These are phyloP conservation scores for Dimocarpus longan DNA, from an alignment of 345 rosid genomes.

Conservation along the genomic window DNA sequence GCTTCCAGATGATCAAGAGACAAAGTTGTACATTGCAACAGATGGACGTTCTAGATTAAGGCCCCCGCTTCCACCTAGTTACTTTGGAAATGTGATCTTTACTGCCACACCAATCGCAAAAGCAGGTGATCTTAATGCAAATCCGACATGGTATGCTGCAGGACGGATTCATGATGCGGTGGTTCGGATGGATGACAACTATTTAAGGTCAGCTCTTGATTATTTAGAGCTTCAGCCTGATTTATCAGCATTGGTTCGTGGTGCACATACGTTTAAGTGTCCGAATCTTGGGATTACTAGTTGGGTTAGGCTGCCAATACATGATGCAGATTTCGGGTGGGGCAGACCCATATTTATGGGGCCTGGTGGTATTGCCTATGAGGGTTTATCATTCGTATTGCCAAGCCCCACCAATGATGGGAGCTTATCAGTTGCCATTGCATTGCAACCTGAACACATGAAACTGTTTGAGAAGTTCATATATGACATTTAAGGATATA, in stretches of 20 bases:
- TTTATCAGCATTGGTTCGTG: constrained; percentile 71
- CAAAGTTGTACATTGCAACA: constrained; percentile 83
- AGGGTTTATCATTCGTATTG: constrained; percentile 73
- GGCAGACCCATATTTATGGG: constrained; percentile 94
- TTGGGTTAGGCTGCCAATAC: constrained; percentile 85
- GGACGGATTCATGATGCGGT: constrained; percentile 72
- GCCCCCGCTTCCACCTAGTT: constrained; percentile 83
- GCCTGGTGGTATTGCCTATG: constrained; percentile 83
- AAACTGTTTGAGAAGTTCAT: constrained; percentile 67
- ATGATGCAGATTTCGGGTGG: constrained; percentile 96
- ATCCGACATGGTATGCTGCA: constrained; percentile 92
- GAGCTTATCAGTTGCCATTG: constrained; percentile 75
- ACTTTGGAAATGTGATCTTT: constrained; percentile 92
- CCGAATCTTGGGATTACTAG: constrained; percentile 91
- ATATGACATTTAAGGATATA: constrained; percentile 37
- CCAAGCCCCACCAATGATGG: constrained; percentile 84
- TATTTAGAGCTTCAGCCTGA: constrained; percentile 90
- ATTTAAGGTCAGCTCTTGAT: constrained; percentile 93
- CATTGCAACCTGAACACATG: constrained; percentile 80
- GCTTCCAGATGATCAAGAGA: constrained; percentile 62
- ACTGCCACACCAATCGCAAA: constrained; percentile 81
- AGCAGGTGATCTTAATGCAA: constrained; percentile 67
- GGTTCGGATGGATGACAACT: constrained; percentile 80
- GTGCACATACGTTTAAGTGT: constrained; percentile 80
- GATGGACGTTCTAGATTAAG: constrained; percentile 81